These are phyloP conservation scores for Elsinoe australis DNA, from an alignment of 2,329 filamentous ascomycete genomes.

Conservation along the genomic window DNA sequence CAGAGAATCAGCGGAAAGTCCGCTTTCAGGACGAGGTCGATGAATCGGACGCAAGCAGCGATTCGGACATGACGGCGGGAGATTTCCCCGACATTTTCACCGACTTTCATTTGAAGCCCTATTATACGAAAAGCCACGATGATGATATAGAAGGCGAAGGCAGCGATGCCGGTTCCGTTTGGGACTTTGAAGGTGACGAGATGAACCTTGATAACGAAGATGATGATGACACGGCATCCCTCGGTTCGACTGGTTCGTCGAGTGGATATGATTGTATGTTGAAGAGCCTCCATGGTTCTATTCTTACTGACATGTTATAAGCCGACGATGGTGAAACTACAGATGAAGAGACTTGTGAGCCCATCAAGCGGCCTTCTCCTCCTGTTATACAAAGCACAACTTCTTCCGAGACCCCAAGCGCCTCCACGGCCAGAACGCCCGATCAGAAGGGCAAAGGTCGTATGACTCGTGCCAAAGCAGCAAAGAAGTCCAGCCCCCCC, in stretches of 20 bases:
- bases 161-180: conserved; percentile 28
- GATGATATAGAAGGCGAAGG: conserved; percentile 26
- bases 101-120: conserved; percentile 24
- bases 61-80: conserved; percentile 27
- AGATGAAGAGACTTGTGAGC: conserved; percentile 24
- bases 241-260: conserved; percentile 23
- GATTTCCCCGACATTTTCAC: conserved; percentile 33
- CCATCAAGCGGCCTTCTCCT: conserved; percentile 14
- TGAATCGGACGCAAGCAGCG: conserved; percentile 25
- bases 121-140: conserved; percentile 22
- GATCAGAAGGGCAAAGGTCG: conserved; percentile 16
- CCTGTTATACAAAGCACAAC: conserved; percentile 11
- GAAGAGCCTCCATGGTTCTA: conserved; percentile 10
- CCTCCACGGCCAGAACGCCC: not conserved
- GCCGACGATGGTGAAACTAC: conserved; percentile 33
- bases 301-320: conserved; percentile 26
- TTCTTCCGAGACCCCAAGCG: not conserved
- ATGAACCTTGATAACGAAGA: conserved; percentile 28
- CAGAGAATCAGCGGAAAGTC: conserved; percentile 29
- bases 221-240: conserved; percentile 27
- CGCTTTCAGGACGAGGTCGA: conserved; percentile 30
- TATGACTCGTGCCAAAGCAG: conserved; percentile 16
- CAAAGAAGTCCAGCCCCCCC: conserved; percentile 17
- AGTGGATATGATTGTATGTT: conserved; percentile 30
- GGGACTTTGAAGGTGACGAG: conserved; percentile 31